Evolutionary conservation across 2,329 filamentous ascomycete genomes (phyloP).

Genomic region (Claviceps purpurea): DNA sequence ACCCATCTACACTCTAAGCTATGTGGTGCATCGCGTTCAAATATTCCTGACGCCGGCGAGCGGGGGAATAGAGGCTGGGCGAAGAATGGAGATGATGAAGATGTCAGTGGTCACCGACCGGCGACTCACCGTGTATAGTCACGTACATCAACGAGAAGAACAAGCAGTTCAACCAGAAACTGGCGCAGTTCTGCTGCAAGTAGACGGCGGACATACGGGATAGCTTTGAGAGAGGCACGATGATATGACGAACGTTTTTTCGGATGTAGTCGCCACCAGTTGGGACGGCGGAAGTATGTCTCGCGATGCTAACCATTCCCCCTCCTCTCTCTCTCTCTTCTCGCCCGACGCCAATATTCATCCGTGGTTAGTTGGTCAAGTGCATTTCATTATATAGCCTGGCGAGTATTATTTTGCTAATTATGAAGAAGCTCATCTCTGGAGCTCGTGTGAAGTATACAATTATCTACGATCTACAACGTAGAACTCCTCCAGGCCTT

Average conservation of each 20-base stretch:
- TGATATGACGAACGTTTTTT: slow-evolving; percentile 49
- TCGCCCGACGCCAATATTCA: too few species aligned
- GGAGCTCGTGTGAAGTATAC: not conserved
- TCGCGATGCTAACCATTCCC: not conserved
- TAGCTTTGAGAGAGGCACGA: slow-evolving; percentile 92
- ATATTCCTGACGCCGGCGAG: slow-evolving; percentile 40
- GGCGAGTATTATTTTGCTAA: slow-evolving; percentile 10
- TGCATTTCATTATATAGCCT: slow-evolving; percentile 18
- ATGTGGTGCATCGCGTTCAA: too few species aligned
- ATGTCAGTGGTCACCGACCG: too few species aligned
- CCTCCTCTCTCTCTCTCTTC: not conserved
- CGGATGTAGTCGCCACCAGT: too few species aligned
- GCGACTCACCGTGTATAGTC: too few species aligned
- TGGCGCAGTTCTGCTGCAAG: slow-evolving; percentile 93
- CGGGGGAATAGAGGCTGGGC: slow-evolving; percentile 71
- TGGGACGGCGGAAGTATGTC: not conserved
- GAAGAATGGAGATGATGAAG: slow-evolving; percentile 69
- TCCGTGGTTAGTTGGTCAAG: not conserved
- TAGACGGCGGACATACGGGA: slow-evolving; percentile 95
- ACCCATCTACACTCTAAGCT: too few species aligned
- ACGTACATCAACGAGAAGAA: slow-evolving; percentile 99
- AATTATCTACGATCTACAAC: slow-evolving; percentile 50
- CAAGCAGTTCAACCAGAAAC: slow-evolving; percentile 98
- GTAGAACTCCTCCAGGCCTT: slow-evolving; percentile 79
- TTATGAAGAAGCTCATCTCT: not conserved